phyloP scores from a whole-genome alignment of 441 rosid genomes.

The Omphalea diandra region DNA sequence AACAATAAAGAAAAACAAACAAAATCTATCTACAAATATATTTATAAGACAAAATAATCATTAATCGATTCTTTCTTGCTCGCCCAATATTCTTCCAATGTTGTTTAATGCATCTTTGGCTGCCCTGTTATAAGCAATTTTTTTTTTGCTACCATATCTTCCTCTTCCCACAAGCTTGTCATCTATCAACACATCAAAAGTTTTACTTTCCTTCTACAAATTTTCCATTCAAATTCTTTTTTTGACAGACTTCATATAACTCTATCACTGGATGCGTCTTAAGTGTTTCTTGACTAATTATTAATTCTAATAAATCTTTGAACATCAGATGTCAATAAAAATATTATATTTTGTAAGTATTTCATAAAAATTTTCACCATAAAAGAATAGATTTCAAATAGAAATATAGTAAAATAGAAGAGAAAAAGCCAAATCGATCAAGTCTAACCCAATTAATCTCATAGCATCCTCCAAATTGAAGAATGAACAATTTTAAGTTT shows the following conservation, averaged over 20 bases:
- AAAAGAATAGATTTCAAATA: too few relatives aligned
- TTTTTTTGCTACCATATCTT: conserved; percentile 41
- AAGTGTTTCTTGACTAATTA: conserved; percentile 38
- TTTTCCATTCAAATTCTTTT: conserved; percentile 43
- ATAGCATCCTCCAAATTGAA: too few relatives aligned
- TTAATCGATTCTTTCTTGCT: not conserved
- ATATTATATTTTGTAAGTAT: too few relatives aligned
- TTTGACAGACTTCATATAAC: conserved; percentile 55
- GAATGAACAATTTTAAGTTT: too few relatives aligned
- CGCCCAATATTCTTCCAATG: conserved; percentile 17
- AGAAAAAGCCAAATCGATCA: too few relatives aligned
- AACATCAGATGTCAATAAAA: conserved; percentile 37
- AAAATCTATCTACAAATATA: too few relatives aligned
- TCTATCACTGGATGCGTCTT: conserved; percentile 48
- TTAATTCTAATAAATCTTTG: conserved; percentile 54
- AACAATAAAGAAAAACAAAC: too few relatives aligned
- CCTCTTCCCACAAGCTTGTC: conserved; percentile 46
- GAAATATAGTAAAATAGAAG: too few relatives aligned
- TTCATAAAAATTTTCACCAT: too few relatives aligned
- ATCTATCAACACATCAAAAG: conserved; percentile 35
- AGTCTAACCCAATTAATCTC: too few relatives aligned
- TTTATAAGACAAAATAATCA: too few relatives aligned
- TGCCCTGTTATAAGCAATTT: conserved; percentile 56
- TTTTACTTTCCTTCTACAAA: conserved; percentile 46
- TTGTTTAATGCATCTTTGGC: conserved; percentile 60